Evolutionary conservation across 306 rosid species (phyloP), one percentile per base, ranked within the genome.

Genomic region (Gynostemma pentaphyllum): DNA sequence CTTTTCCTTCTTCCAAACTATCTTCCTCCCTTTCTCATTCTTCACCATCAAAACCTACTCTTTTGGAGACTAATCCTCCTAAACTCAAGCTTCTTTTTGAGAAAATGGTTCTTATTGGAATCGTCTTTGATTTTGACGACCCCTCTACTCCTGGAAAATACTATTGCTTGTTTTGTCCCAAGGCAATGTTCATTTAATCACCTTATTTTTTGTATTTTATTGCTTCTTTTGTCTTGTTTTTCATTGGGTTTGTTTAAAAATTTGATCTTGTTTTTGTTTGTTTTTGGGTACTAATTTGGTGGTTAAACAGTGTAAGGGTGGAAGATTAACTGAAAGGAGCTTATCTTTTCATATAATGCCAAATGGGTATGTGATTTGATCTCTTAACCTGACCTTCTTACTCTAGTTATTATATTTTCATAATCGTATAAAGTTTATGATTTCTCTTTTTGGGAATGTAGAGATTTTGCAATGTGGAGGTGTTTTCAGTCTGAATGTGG

Each of bases 381-480:
- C 45, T 70, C 63, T 62, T 48, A 45, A n/a, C n/a, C n/a, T n/a
- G n/a, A n/a, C n/a, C 27, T 57, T 64, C 23, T 21, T 67, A 16
- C 28, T 19, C 16, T 59, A 32, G 42, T 27, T 59, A 27, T 16
- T 22, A 11, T 28, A 13, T 3, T 10, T 50, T 9, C 44, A 55
- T 55, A 12, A 11, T 41, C 71, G 60, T 18, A 16, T 9, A 24
- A 15, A 51, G 50, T 24, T 76, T 57, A 55, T n/a, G n/a, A 18
- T 46, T 72, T 36, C n/a, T 74, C 67, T 40, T n/a, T 44, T 47
- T 77, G 67, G 60, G 41, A 19, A 40, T 63, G 44, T 57, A 91
- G 96, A 70, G 87, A 76, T 62, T 77, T 85, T 70, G 97, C 95
- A 34, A 85, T 86, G 95, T 87, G 96, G 96, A 83, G 97, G 77